Percentiles rank a stretch among this genome's conserved stretches.
Evolutionary conservation across 306 rosid species (phyloP).

Genomic region (Fragaria iinumae): DNA sequence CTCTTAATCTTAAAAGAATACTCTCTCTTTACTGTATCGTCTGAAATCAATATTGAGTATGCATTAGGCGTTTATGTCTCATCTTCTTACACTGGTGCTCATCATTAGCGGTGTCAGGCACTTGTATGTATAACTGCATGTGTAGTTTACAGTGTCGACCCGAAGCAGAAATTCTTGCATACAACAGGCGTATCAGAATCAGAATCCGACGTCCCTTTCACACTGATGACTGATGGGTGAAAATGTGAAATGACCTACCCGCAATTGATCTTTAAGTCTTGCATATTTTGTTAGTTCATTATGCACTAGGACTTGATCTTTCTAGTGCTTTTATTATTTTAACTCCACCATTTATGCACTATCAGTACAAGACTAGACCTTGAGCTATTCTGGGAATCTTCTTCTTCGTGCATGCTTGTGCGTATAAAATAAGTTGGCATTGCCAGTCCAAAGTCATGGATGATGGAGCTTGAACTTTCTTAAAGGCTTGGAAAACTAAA

Average conservation of each 20-base stretch:
- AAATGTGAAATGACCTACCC: neutral
- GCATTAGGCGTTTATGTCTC: neutral
- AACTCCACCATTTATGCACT: neutral
- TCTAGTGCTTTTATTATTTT: neutral
- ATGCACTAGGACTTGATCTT: neutral
- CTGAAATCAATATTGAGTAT: neutral
- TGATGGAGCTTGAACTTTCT: neutral
- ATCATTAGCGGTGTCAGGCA: neutral
- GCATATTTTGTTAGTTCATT: neutral
- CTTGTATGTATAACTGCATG: neutral
- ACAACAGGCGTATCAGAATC: neutral
- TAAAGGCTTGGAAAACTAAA: no score
- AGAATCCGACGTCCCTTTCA: neutral
- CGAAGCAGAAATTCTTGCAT: neutral
- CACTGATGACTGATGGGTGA: no score
- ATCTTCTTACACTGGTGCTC: neutral
- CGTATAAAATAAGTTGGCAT: neutral
- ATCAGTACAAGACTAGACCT: neutral
- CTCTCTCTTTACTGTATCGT: neutral
- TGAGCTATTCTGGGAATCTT: constrained; percentile 16
- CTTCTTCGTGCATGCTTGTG: neutral
- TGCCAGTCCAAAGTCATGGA: neutral
- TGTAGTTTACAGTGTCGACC: neutral
- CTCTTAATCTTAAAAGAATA: neutral
- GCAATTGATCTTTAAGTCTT: neutral